A percentile compares a stretch with the other conserved stretches of the same genome.
phyloP scores from a whole-genome alignment of 306 rosid genomes.

The Cicer arietinum region DNA sequence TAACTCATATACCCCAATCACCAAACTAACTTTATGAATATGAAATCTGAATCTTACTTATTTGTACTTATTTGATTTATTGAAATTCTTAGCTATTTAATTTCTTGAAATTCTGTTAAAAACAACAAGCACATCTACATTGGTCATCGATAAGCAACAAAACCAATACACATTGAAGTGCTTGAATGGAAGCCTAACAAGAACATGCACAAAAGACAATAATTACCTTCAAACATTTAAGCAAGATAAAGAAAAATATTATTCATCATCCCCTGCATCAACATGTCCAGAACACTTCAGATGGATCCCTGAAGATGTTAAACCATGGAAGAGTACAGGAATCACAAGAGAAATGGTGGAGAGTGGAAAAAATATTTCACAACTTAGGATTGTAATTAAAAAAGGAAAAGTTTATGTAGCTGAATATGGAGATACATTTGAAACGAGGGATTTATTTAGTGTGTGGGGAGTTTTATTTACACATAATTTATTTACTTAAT shows the following conservation, averaged over 20 bases:
- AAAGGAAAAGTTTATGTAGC: conserved; percentile 54
- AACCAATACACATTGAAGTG: not conserved
- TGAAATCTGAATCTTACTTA: too few relatives aligned
- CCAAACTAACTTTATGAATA: too few relatives aligned
- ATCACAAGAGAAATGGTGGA: conserved; percentile 57
- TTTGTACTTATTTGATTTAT: too few relatives aligned
- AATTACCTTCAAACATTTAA: not conserved
- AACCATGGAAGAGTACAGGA: conserved; percentile 55
- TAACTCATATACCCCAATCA: too few relatives aligned
- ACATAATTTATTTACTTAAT: not conserved
- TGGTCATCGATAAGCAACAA: conserved; percentile 1
- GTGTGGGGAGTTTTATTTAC: conserved; percentile 54
- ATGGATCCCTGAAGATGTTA: conserved; percentile 65
- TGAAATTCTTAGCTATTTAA: too few relatives aligned
- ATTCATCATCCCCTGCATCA: not conserved
- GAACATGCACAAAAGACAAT: not conserved
- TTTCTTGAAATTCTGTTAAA: conserved; percentile 25
- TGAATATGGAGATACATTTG: conserved; percentile 25
- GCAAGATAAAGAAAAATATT: not conserved
- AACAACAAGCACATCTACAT: not conserved
- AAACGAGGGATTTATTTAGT: conserved; percentile 58
- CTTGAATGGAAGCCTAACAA: conserved; percentile 18
- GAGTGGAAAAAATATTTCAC: conserved; percentile 35
- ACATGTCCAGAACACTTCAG: conserved; percentile 53
- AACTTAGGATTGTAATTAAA: conserved; percentile 49